These are phyloP conservation scores for Coffea humblotiana DNA, from an alignment of 305 asterid genomes.

Conservation along the genomic window DNA sequence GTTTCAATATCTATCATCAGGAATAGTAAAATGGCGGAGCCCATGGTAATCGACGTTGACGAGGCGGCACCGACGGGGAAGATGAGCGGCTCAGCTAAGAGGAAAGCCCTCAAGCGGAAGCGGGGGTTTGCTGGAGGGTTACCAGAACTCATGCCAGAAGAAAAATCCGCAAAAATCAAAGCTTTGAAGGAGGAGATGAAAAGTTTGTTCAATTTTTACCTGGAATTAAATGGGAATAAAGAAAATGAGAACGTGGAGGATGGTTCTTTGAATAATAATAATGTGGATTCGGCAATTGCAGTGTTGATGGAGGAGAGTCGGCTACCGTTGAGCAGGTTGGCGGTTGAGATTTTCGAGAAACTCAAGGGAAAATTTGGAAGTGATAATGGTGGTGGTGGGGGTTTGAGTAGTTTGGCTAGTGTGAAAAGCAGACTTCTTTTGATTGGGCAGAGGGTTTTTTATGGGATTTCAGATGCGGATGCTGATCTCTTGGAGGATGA, in stretches of 20 bases:
- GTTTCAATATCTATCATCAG: background rate
- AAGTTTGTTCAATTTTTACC: slow-evolving; percentile 13
- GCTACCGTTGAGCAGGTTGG: slow-evolving; percentile 72
- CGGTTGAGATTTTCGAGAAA: slow-evolving; percentile 57
- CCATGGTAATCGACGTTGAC: slow-evolving; percentile 14
- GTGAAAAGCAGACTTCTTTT: slow-evolving; percentile 70
- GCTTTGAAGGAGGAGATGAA: slow-evolving; percentile 18
- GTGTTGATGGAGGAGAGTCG: slow-evolving; percentile 79
- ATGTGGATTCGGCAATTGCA: slow-evolving; percentile 51
- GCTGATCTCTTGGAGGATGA: slow-evolving; percentile 94
- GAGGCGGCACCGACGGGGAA: background rate
- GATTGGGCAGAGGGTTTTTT: slow-evolving; percentile 68
- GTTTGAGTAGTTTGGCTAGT: slow-evolving; percentile 46
- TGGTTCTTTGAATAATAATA: background rate
- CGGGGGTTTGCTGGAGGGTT: background rate
- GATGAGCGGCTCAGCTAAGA: slow-evolving; percentile 11
- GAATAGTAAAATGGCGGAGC: slow-evolving; percentile 11
- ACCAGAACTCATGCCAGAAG: slow-evolving; percentile 17
- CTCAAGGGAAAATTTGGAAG: slow-evolving; percentile 40
- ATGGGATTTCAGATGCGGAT: slow-evolving; percentile 61
- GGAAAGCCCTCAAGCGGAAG: slow-evolving; percentile 26
- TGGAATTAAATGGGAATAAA: slow-evolving; percentile 8
- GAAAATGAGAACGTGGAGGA: background rate
- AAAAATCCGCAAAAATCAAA: slow-evolving; percentile 16
- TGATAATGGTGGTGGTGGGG: slow-evolving; percentile 29